Base-by-base conservation (phyloP, 2,329 filamentous ascomycete genomes). In the Diaporthe vaccinii region DNA sequence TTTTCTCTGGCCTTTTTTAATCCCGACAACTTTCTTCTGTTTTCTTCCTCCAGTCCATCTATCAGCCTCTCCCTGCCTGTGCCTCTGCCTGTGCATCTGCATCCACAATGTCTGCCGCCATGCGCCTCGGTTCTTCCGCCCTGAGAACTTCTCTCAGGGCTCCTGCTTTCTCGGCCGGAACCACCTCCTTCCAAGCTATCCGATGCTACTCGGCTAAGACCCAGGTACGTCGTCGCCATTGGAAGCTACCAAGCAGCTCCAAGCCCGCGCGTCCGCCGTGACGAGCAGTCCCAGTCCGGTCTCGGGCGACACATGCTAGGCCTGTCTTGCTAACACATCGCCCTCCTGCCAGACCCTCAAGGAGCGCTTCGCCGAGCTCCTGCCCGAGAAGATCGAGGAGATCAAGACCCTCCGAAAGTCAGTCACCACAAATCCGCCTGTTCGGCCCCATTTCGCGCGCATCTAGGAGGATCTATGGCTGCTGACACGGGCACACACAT, bases 351-450 rank as follows among this genome's bases (percentile, higher is more conserved):
- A 99, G 97, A 95, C 95, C 81, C 89, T 99, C 85, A 99, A 99
- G 91, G 97, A 99, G 86, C 96, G 95, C 84, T 98, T 99, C 86
- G 96, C 96, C 85, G 96, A 97, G 86, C 93, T 96, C 84, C 91
- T 99, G 78, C 97, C 97, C 82, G 95, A 93, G 86, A 97, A 98
- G 92, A 93, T 98, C 84, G 97, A 99, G 89, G 95, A 83, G 92
- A 95, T 99, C 90, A 99, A 99, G 95, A 93, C 95, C 87, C 93
- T 99, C 83, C 92, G 95, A 87, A 98, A 98, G 95, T 98, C 90
- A 85, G 93, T 87, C 74, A 58, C 57, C 25, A 51, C 31, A 58
- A 31, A 31, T 73, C 70, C 77, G 57, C 76, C 76, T 70, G 51
- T 68, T 58, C 72, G 74, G 53, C 77, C 70, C 76, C 51, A 25